Evolutionary conservation across 2,329 filamentous ascomycete species (phyloP), one percentile per base, ranked within the genome.

Genomic region (Ceratocystis alfenasii): DNA sequence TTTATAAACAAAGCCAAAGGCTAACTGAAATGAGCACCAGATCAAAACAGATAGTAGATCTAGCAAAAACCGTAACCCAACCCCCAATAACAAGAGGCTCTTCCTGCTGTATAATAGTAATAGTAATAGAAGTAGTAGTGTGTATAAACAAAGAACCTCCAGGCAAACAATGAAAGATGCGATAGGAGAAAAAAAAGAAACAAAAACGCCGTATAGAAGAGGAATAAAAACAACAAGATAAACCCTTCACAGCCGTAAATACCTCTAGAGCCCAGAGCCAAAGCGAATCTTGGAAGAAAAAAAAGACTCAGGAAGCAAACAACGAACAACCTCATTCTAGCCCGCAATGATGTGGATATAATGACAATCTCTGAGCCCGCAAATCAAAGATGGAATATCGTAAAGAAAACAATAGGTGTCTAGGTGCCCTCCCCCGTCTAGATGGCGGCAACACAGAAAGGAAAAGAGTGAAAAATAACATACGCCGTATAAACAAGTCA

Each of bases 221-320:
- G 60, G 41, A 53, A 66, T 62, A 45, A 64, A 66, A 67, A 61
- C 17, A 61, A 53, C 46, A 25, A 64, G 64, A 50, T 62, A 67
- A 62, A 28, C 44, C n/a, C 61, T 12, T 20, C 7, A 63, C 6
- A 63, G 44, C 36, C 12, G 28, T 17, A 59, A 57, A 55, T 33
- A 63, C 22, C 46, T n/a, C 17, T n/a, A 50, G 46, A 53, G 22
- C n/a, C 17, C n/a, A 53, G n/a, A 22, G 10, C 6, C n/a, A 53
- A 53, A 22, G 22, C n/a, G 4, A 25, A 53, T 53, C 6, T 53
- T n/a, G 22, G 48, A 22, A 25, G 4, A 36, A 59, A 17, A 59
- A 17, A 36, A 20, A 59, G 28, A 6, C 55, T n/a, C 28, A n/a
- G 33, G 17, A 59, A 25, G 12, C 55, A n/a, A 59, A 59, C 33